These are phyloP conservation scores for Komagataella phaffii DNA, from an alignment of 805 yeast genomes.

Conservation along the genomic window DNA sequence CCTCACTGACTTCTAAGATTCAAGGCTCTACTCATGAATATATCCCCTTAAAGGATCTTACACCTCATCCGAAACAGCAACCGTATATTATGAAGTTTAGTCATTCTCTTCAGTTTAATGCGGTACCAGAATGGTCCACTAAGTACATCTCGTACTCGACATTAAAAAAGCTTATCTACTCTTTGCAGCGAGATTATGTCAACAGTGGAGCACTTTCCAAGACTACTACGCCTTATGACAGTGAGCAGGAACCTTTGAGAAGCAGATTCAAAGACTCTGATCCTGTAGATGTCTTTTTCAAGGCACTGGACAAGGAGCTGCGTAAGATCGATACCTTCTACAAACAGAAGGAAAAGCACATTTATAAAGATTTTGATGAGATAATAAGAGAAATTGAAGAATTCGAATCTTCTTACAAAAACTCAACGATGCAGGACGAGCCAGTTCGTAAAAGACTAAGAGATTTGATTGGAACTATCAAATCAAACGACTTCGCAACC, in stretches of 20 bases:
- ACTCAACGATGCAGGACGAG: neutral
- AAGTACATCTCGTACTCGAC: conserved; percentile 84
- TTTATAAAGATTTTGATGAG: conserved; percentile 37
- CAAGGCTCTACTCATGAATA: neutral
- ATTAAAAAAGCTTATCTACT: conserved; percentile 72
- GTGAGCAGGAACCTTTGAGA: conserved; percentile 15
- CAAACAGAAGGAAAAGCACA: conserved; percentile 46
- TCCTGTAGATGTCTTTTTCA: conserved; percentile 44
- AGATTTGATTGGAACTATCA: neutral
- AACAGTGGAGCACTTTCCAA: conserved; percentile 14
- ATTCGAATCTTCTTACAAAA: conserved; percentile 30
- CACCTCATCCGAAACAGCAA: neutral
- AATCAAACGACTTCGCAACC: neutral
- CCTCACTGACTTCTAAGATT: neutral
- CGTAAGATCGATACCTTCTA: conserved; percentile 68
- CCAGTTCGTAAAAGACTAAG: neutral
- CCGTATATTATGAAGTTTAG: conserved; percentile 68
- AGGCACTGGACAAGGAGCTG: conserved; percentile 70
- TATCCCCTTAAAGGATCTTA: neutral
- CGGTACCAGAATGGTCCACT: conserved; percentile 97
- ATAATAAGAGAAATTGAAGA: conserved; percentile 50
- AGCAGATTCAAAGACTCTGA: conserved; percentile 22
- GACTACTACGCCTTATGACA: conserved; percentile 9
- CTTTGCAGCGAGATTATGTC: conserved; percentile 54
- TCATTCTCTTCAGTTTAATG: conserved; percentile 89